These are phyloP conservation scores for Nectriaceae sp. DNA, from an alignment of 2,329 filamentous ascomycete genomes.

Conservation along the genomic window DNA sequence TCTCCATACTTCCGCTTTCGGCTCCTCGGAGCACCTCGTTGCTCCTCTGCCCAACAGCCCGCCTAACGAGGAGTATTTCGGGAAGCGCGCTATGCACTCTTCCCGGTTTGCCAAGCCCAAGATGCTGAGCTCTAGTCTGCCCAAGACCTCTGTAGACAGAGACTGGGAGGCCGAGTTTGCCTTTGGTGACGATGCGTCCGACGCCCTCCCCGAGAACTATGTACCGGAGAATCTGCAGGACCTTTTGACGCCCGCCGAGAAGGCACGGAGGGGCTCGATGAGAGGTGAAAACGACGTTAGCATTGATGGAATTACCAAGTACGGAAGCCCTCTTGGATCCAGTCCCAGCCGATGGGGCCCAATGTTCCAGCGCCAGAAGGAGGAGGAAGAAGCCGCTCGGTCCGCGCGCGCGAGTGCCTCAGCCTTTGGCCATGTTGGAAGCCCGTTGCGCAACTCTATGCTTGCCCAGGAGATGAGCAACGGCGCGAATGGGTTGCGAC, in stretches of 20 bases:
- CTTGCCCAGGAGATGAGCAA: slow-evolving; percentile 55
- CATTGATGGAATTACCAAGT: slow-evolving; percentile 54
- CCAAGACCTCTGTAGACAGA: slow-evolving; percentile 62
- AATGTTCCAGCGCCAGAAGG: slow-evolving; percentile 60
- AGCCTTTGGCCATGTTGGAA: slow-evolving; percentile 68
- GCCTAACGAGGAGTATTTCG: slow-evolving; percentile 62
- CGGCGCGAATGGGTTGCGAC: slow-evolving; percentile 41
- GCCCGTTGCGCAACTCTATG: slow-evolving; percentile 64
- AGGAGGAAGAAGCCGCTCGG: slow-evolving; percentile 53
- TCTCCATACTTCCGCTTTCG: slow-evolving; percentile 68
- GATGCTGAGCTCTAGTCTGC: slow-evolving; percentile 68
- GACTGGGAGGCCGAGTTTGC: slow-evolving; percentile 71
- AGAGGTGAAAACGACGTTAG: slow-evolving; percentile 55
- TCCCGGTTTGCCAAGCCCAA: slow-evolving; percentile 68
- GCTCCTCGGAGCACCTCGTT: slow-evolving; percentile 65
- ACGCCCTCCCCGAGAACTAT: slow-evolving; percentile 52
- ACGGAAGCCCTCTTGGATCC: slow-evolving; percentile 60
- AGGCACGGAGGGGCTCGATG: slow-evolving; percentile 63
- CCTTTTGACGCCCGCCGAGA: slow-evolving; percentile 66
- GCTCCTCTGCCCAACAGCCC: slow-evolving; percentile 49
- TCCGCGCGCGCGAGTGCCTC: slow-evolving; percentile 44
- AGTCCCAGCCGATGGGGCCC: slow-evolving; percentile 64
- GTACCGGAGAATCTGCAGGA: slow-evolving; percentile 73
- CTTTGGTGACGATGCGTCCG: slow-evolving; percentile 74
- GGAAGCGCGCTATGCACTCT: slow-evolving; percentile 72